A percentile compares a stretch with the other conserved stretches of the same genome.
Evolutionary conservation across 2,329 filamentous ascomycete species (phyloP).

Genomic region (Venturia aucupariae): DNA sequence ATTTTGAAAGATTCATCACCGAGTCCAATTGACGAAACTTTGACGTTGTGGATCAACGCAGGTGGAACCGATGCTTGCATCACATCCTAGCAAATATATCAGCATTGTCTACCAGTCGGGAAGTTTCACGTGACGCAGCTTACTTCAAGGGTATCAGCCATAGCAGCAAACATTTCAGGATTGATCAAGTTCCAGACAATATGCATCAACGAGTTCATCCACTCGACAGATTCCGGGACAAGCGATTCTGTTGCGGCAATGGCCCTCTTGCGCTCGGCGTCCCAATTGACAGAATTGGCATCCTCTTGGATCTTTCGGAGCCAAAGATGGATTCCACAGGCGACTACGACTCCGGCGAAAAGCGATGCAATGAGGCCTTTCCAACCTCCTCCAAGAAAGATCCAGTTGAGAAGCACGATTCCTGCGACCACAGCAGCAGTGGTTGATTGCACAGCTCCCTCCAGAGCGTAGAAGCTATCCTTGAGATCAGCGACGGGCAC

Average conservation of each 20-base stretch:
- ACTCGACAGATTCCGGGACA: conserved; percentile 57
- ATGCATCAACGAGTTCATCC: conserved; percentile 60
- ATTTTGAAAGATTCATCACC: conserved; percentile 63
- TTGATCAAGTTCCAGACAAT: conserved; percentile 69
- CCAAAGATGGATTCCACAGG: conserved; percentile 43
- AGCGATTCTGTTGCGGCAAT: conserved; percentile 36
- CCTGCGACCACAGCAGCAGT: conserved; percentile 31
- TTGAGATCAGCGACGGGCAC: conserved; percentile 1
- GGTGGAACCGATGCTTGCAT: conserved; percentile 67
- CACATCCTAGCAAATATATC: conserved; percentile 41
- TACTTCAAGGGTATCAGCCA: conserved; percentile 58
- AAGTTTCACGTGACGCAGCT: not conserved
- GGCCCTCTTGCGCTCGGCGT: conserved; percentile 49
- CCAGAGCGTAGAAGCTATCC: conserved; percentile 32
- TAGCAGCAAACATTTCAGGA: conserved; percentile 60
- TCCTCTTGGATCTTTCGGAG: conserved; percentile 50
- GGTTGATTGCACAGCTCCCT: conserved; percentile 37
- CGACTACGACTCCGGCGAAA: not conserved
- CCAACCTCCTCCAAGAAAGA: not conserved
- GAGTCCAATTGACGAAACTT: conserved; percentile 65
- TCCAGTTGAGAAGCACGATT: conserved; percentile 16
- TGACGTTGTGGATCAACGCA: conserved; percentile 62
- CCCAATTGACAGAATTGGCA: conserved; percentile 60
- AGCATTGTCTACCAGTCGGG: not conserved
- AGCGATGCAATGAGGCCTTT: not conserved